phyloP scores from a whole-genome alignment of 148 eudicot species.

The Talinum fruticosum region DNA sequence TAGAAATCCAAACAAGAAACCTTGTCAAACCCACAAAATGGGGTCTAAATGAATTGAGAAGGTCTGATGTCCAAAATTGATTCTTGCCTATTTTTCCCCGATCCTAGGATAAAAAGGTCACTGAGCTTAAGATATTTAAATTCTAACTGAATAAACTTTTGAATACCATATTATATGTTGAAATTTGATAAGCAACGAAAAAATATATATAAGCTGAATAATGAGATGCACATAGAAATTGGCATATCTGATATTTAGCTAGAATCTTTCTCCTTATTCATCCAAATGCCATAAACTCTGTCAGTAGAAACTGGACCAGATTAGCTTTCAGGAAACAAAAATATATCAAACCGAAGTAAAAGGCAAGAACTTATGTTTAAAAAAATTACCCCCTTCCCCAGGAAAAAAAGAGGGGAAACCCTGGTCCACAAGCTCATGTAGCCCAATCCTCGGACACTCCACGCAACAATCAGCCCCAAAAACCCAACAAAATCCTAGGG shows the following conservation, averaged over 20 bases:
- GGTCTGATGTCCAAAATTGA: not conserved
- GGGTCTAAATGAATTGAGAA: not conserved
- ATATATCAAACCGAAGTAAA: not conserved
- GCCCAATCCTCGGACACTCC: not conserved
- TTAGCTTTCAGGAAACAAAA: too few species aligned
- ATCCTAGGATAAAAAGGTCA: not conserved
- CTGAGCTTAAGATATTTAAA: not conserved
- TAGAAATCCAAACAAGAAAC: not conserved
- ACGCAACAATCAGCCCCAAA: not conserved
- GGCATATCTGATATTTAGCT: not conserved
- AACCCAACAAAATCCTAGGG: not conserved
- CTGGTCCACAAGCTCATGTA: not conserved
- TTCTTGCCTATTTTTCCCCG: not conserved
- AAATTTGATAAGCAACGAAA: not conserved
- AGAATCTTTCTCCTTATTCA: not conserved
- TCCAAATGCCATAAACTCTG: not conserved
- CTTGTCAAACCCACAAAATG: not conserved
- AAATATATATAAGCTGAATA: not conserved
- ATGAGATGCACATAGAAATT: not conserved
- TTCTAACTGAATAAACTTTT: not conserved
- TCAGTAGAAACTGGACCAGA: too few species aligned
- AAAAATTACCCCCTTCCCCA: too few species aligned
- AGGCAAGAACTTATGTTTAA: not conserved
- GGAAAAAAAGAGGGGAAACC: not conserved
- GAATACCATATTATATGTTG: not conserved